phyloP scores from a whole-genome alignment of 257 asterid species.

The Capsicum baccatum region DNA sequence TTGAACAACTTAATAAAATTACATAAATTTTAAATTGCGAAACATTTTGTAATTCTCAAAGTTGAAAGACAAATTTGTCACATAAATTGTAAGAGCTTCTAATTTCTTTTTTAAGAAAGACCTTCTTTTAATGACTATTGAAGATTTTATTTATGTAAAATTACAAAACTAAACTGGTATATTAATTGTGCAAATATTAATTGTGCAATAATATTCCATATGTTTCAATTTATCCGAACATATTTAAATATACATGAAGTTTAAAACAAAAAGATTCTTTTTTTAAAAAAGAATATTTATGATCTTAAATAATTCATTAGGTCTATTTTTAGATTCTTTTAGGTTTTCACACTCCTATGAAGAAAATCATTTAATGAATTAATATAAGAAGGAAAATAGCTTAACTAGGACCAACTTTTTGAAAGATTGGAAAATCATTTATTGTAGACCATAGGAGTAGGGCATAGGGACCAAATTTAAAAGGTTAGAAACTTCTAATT shows the following conservation, averaged over 20 bases:
- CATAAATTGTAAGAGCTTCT: too few species aligned
- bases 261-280: background rate
- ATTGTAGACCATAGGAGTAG: background rate
- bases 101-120: too few species aligned
- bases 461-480: background rate
- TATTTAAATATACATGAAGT: background rate
- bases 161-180: too few species aligned
- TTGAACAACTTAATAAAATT: background rate
- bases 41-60: background rate
- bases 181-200: too few species aligned
- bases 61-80: background rate
- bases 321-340: background rate
- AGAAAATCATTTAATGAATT: background rate
- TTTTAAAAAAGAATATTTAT: background rate
- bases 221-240: background rate
- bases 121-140: too few species aligned
- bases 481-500: too few species aligned
- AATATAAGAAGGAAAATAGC: background rate
- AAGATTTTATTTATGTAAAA: too few species aligned
- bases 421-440: too few species aligned
- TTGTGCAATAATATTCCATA: background rate
- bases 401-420: background rate
- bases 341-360: background rate
- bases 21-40: too few species aligned
- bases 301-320: background rate